A percentile compares a stretch with the other conserved stretches of the same genome.
Evolutionary conservation across 2,329 filamentous ascomycete species (phyloP).

Genomic region (Penicillium sp.): DNA sequence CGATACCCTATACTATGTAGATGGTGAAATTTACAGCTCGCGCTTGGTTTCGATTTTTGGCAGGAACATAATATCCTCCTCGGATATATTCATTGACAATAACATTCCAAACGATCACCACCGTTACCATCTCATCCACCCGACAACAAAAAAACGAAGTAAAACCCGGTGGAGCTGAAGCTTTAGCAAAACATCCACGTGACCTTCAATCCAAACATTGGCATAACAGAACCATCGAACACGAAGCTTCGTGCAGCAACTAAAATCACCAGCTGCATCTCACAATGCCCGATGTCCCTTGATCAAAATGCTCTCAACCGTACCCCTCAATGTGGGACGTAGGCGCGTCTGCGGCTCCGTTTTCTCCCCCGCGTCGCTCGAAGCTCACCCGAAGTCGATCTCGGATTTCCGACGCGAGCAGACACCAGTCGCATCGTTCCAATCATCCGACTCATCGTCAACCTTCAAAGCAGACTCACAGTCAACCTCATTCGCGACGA

Average conservation of each 20-base stretch:
- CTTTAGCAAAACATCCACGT: neutral
- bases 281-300: slow-evolving; percentile 15
- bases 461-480: slow-evolving; percentile 18
- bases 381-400: slow-evolving; percentile 28
- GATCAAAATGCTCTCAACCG: slow-evolving; percentile 25
- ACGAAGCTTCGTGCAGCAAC: neutral
- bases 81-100: neutral
- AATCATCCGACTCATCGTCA: slow-evolving; percentile 14
- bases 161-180: neutral
- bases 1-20: slow-evolving; percentile 9
- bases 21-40: neutral
- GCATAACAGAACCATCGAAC: neutral
- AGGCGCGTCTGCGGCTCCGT: slow-evolving; percentile 45
- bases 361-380: slow-evolving; percentile 39
- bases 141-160: neutral
- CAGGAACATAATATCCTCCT: neutral
- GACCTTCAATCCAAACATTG: slow-evolving; percentile 3
- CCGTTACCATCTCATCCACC: neutral
- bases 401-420: slow-evolving; percentile 19
- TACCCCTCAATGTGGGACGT: slow-evolving; percentile 26
- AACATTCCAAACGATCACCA: neutral
- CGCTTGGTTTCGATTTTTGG: neutral
- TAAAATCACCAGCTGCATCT: neutral
- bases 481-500: slow-evolving; percentile 7
- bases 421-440: slow-evolving; percentile 14